These are phyloP conservation scores for Gypsophila paniculata DNA, from an alignment of 179 eudicot species.

Conservation along the genomic window DNA sequence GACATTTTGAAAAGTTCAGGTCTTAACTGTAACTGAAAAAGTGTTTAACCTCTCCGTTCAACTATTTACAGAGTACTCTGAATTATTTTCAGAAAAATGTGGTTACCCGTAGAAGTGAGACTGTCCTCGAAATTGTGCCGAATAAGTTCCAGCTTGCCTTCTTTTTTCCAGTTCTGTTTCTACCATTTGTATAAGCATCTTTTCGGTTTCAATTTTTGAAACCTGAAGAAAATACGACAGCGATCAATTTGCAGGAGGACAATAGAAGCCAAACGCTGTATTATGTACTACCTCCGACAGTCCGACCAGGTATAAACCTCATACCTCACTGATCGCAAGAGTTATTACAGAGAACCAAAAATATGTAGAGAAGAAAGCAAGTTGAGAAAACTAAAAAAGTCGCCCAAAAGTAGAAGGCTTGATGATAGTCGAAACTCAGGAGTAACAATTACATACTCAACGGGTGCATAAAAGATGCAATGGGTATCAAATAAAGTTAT, in stretches of 20 bases:
- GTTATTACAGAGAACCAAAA: no score
- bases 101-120: constrained; percentile 93
- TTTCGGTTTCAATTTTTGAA: constrained; percentile 95
- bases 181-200: constrained; percentile 98
- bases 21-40: no score
- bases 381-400: no score
- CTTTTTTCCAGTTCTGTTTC: constrained; percentile 79
- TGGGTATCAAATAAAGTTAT: neutral
- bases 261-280: neutral
- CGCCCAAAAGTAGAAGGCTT: no score
- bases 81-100: neutral
- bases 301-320: neutral
- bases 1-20: neutral
- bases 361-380: no score
- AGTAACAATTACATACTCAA: no score
- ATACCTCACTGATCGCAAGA: neutral
- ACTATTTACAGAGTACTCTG: neutral
- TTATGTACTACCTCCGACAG: neutral
- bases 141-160: constrained; percentile 55
- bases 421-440: no score
- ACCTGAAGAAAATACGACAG: constrained; percentile 41
- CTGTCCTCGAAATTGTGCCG: constrained; percentile 71
- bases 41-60: neutral
- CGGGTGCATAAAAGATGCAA: neutral
- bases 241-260: neutral